Evolutionary conservation across 805 yeast genomes (phyloP).

Genomic region (Lipomyces chichibuensis): DNA sequence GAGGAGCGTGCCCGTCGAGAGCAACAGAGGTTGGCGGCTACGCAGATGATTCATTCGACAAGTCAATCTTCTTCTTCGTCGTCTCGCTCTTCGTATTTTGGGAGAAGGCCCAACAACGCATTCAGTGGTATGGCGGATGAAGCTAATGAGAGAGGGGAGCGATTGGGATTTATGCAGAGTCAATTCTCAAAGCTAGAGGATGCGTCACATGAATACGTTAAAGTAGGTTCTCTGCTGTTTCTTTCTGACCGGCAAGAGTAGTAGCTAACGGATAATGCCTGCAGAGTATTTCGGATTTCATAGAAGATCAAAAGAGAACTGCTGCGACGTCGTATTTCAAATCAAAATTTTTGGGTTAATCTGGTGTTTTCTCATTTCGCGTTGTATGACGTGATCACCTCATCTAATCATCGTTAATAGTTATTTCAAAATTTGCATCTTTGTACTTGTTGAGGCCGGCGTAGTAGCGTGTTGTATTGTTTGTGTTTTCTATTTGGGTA

Average conservation of each 20-base stretch:
- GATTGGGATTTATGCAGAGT: constrained; percentile 30
- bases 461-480: background rate
- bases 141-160: constrained; percentile 31
- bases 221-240: constrained; percentile 5
- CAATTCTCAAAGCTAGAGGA: constrained; percentile 31
- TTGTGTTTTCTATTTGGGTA: background rate
- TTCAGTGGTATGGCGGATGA: constrained; percentile 15
- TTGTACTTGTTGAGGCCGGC: background rate
- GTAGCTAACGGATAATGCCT: background rate
- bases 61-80: constrained; percentile 9
- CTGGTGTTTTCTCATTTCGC: background rate
- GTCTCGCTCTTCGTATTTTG: constrained; percentile 9
- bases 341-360: constrained; percentile 19
- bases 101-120: background rate
- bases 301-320: constrained; percentile 23
- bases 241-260: background rate
- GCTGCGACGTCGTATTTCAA: constrained; percentile 32
- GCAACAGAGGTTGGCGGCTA: constrained; percentile 35
- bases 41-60: constrained; percentile 12
- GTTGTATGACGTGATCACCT: no score
- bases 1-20: constrained; percentile 38
- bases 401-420: background rate
- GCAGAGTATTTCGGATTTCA: constrained; percentile 25
- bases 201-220: constrained; percentile 30
- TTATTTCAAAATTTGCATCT: background rate